Conservation (phyloP, 805 yeast genomes). For the Pichia thaimueangensis region DNA sequence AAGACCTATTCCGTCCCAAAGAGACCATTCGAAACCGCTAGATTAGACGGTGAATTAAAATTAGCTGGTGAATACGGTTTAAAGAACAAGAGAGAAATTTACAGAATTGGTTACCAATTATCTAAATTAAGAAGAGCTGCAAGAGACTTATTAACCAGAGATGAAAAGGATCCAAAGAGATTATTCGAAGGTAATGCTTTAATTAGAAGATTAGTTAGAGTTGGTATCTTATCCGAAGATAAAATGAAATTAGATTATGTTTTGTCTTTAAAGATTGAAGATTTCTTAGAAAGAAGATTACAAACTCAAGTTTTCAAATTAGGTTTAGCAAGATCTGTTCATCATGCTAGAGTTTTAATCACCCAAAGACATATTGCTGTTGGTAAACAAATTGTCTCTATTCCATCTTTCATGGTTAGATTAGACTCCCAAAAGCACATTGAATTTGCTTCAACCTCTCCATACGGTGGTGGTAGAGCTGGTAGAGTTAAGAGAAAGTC, state of each 20-base stretch:
- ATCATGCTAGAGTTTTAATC: conserved; percentile 99
- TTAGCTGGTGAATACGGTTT: conserved; percentile 99
- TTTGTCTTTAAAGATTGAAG: conserved; percentile 95
- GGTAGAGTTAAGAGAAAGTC: conserved; percentile 99
- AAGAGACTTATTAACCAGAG: conserved; percentile 99
- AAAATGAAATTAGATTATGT: conserved; percentile 99
- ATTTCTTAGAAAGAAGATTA: conserved; percentile 99
- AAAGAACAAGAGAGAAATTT: conserved; percentile 99
- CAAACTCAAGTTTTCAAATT: conserved; percentile 99
- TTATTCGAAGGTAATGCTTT: conserved; percentile 99
- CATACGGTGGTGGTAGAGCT: conserved; percentile 99
- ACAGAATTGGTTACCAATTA: conserved; percentile 99
- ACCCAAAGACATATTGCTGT: conserved; percentile 99
- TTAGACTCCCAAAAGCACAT: conserved; percentile 99
- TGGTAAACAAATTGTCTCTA: conserved; percentile 98
- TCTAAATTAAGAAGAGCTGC: conserved; percentile 99
- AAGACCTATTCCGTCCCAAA: conserved; percentile 99
- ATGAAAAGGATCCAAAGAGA: conserved; percentile 99
- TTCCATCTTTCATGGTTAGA: conserved; percentile 99
- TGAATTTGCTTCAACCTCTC: conserved; percentile 98
- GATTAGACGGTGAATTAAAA: conserved; percentile 98
- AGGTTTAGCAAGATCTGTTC: conserved; percentile 98
- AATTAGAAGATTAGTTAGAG: conserved; percentile 98
- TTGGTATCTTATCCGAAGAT: conserved; percentile 98
- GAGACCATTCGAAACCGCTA: conserved; percentile 99